Percentiles rank a stretch among this genome's conserved stretches.
Evolutionary conservation across 2,329 filamentous ascomycete species (phyloP).

Genomic region (Colletotrichum tropicale): DNA sequence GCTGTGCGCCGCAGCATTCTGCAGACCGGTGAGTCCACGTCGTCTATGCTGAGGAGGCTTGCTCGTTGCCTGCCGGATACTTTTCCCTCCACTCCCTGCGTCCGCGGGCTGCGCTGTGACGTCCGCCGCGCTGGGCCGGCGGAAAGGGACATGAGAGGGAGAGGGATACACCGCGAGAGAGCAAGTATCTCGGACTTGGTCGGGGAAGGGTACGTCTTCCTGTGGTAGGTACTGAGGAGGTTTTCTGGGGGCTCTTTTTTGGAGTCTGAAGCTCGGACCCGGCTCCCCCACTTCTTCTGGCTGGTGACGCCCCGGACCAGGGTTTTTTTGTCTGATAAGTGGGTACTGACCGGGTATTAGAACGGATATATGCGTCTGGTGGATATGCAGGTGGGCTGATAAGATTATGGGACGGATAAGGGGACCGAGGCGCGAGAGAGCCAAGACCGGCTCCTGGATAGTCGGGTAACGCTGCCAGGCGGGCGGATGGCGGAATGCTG

Average conservation of each 20-base stretch:
- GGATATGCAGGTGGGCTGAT: neutral
- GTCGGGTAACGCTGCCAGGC: neutral
- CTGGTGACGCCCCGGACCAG: neutral
- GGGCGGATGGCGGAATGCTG: neutral
- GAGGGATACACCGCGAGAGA: neutral
- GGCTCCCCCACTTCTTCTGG: neutral
- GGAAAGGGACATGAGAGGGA: neutral
- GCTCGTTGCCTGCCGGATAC: neutral
- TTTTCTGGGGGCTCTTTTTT: neutral
- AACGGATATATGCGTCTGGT: constrained; percentile 8
- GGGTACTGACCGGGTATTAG: constrained; percentile 12
- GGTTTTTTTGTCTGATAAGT: neutral
- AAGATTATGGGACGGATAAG: constrained; percentile 14
- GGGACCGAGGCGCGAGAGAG: neutral
- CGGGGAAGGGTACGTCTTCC: neutral
- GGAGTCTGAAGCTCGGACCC: neutral
- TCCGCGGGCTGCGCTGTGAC: constrained; percentile 1
- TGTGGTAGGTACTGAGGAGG: neutral
- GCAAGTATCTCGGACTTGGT: neutral
- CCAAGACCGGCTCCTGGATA: neutral
- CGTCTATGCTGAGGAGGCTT: neutral
- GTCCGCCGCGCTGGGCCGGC: neutral
- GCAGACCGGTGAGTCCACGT: neutral
- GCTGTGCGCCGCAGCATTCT: neutral
- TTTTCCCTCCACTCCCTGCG: neutral